Evolutionary conservation across 257 asterid species (phyloP).

Genomic region (Nyctanthes arbortristis): DNA sequence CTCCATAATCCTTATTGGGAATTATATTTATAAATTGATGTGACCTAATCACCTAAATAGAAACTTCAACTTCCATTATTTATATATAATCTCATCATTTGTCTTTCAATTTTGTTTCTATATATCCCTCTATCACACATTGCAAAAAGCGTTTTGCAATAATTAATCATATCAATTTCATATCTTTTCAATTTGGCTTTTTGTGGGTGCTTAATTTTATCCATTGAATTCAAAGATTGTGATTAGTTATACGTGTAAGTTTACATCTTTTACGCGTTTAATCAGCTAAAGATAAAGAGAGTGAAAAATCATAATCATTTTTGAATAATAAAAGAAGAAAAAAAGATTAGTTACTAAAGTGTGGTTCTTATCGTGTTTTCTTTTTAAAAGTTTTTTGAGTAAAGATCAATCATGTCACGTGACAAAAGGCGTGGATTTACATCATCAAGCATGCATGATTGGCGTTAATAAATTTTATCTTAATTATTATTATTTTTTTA

Average conservation of each 20-base stretch:
- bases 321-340: neutral
- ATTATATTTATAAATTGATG: constrained; percentile 21
- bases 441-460: neutral
- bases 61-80: constrained; percentile 52
- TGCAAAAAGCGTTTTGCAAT: neutral
- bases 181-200: neutral
- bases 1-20: constrained; percentile 32
- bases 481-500: neutral
- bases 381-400: neutral
- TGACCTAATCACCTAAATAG: constrained; percentile 44
- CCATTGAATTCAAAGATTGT: neutral
- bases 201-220: neutral
- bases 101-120: constrained; percentile 40
- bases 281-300: neutral
- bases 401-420: neutral
- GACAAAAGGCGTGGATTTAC: neutral
- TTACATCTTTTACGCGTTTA: neutral
- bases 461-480: neutral
- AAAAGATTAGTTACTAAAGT: neutral
- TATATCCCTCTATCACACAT: constrained; percentile 10
- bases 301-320: neutral
- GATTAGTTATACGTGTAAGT: neutral
- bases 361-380: neutral
- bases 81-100: constrained; percentile 59
- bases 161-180: constrained; percentile 2